Evolutionary conservation across 1,284 basidiomycete genomes (phyloP), one percentile per base, ranked within the genome.

Genomic region (Pseudozyma thailandica): DNA sequence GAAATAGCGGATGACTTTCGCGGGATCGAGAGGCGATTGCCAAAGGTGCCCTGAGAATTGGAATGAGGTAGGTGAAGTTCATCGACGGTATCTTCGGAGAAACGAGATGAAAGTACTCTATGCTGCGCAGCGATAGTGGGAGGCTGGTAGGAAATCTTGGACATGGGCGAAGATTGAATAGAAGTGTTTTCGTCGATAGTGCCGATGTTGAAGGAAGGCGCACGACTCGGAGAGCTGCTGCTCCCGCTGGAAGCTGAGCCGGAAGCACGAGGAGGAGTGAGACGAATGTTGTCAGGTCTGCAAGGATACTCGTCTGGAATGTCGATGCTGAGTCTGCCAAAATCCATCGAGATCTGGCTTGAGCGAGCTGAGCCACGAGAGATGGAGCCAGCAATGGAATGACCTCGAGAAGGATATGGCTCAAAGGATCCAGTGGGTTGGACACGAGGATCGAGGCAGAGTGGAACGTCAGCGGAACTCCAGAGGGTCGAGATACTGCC

Each of bases 381-480:
- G 18, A 53, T 50, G 27, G 64, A 61, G 28, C 41, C 44, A 9
- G 55, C 51, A 20, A 54, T 37, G 4, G 57, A 46, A 39, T 50
- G 35, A 6, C 23, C 6, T 9, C 44, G 44, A 2, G 49, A 39
- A 18, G 49, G 21, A 9, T 28, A 37, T 3, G 44, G 2, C n/a
- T 55, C 51, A 26, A 47, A 37, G 16, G 39, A 28, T n/a, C 50
- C 52, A 5, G 45, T 45, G 2, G 54, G 41, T 7, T 55, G 50
- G 1, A 58, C 57, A 35, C 70, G 61, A 8, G 61, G 51, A 33
- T 77, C 77, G n/a, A 79, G 64, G 44, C 75, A 74, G 30, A 79
- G 50, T 2, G 77, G 77, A 0, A 77, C 61, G 7, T 79, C 77
- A 33, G 77, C 77, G 6, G 77, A 79, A 61, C 70, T 75, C 77